Evolutionary conservation across 768 basidiomycete species (phyloP), one percentile per base, ranked within the genome.

Genomic region (Mycena haematopus): DNA sequence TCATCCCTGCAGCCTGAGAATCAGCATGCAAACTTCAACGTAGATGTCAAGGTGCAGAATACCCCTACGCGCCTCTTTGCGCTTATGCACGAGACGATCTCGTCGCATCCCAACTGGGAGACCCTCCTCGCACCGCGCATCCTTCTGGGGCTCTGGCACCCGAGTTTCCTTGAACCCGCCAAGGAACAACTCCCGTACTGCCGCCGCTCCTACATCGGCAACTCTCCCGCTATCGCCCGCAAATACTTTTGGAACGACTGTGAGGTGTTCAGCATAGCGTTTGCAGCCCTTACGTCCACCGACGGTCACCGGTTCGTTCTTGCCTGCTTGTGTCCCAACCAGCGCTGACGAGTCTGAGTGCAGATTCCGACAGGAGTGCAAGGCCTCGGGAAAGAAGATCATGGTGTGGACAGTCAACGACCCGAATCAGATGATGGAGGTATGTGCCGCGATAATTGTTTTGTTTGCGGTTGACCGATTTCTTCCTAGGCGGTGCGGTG

Each of bases 321-420:
- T 9, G 33, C 29, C n/a, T 58, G 56, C 47, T 31, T 51, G 44
- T 51, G 14, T 49, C 52, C 24, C 17, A 31, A 36, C 27, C 45
- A 33, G 47, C 60, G 53, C 51, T 65, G 56, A 45, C 9, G 9
- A 31, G 4, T 35, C 19, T 3, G 22, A 51, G 57, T 33, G 38
- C 68, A 85, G 96, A 79, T 98, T 99, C 80, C 79, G 89, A 58
- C 76, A 80, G 49, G 91, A 95, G 67, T 95, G 93, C 78, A 87
- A 88, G 72, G 79, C 72, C 17, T 86, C 86, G 1, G 90, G 90
- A 21, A 97, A 97, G 83, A 82, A 83, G 67, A 68, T 99, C 58
- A 90, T 96, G 85, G 93, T 95, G 3, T 98, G 96, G 97, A 99
- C 97, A 0, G 96, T 99, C 27, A 99, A 99, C 71, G 83, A 89